These are phyloP conservation scores for Delphinella strobiligena DNA, from an alignment of 2,329 filamentous ascomycete genomes.

Conservation along the genomic window DNA sequence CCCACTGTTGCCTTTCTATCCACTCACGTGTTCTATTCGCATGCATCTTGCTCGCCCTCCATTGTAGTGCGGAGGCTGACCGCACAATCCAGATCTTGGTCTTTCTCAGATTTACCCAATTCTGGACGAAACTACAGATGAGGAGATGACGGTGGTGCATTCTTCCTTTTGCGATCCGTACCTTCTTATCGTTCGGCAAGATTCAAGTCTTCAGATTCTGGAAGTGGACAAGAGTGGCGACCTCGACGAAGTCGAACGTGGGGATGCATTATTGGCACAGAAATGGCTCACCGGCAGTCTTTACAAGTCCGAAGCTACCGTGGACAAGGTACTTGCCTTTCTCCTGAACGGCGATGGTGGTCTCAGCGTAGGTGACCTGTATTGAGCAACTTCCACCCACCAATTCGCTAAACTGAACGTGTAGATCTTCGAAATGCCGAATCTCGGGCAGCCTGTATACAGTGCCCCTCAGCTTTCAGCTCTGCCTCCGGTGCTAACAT, in stretches of 20 bases:
- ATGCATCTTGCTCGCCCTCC: not conserved
- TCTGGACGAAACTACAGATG: conserved; percentile 78
- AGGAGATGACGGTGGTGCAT: conserved; percentile 64
- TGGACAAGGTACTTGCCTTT: conserved; percentile 56
- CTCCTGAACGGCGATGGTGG: conserved; percentile 64
- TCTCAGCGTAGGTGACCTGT: conserved; percentile 49
- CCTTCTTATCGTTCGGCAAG: conserved; percentile 69
- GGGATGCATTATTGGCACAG: conserved; percentile 45
- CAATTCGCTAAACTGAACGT: conserved; percentile 1
- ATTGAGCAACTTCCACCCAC: not conserved
- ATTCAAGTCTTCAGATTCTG: conserved; percentile 67
- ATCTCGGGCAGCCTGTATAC: conserved; percentile 60
- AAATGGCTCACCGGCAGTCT: conserved; percentile 78
- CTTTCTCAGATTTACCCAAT: conserved; percentile 86
- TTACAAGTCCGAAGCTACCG: conserved; percentile 51
- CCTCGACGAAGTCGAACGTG: conserved; percentile 65
- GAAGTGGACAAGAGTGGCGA: conserved; percentile 73
- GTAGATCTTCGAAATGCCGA: conserved; percentile 64
- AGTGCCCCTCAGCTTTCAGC: conserved; percentile 65
- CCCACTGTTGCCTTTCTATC: not conserved
- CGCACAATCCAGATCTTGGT: conserved; percentile 52
- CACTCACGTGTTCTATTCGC: not conserved
- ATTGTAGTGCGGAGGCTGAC: not conserved
- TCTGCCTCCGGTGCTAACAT: conserved; percentile 62
- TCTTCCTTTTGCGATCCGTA: conserved; percentile 83